These are phyloP conservation scores for Nitzschia sp. DNA, from an alignment of 108 stramenopile species.

Conservation along the genomic window DNA sequence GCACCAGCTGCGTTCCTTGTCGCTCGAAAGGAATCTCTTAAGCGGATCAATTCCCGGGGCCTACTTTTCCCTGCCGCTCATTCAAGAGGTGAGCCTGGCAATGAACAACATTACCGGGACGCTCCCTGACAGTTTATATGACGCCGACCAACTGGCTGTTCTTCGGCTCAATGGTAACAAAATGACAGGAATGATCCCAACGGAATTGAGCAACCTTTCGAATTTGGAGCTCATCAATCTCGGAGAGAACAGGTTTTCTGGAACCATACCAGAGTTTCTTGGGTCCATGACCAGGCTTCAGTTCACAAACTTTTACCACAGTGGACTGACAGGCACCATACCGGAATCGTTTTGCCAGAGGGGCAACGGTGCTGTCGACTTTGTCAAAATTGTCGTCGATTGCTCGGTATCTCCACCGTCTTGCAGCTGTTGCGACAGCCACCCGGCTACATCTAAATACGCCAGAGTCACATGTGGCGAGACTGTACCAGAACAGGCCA, in stretches of 20 bases:
- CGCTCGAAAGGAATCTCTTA: constrained; percentile 15
- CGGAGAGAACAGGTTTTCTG: constrained; percentile 43
- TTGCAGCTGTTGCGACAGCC: background rate
- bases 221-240: constrained; percentile 41
- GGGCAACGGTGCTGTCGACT: background rate
- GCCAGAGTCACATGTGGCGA: background rate
- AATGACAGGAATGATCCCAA: constrained; percentile 39
- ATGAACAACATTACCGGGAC: constrained; percentile 33
- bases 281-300: constrained; percentile 40
- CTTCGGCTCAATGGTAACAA: constrained; percentile 36
- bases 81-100: background rate
- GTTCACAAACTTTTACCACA: constrained; percentile 47
- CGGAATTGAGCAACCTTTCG: constrained; percentile 34
- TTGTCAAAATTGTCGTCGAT: background rate
- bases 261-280: constrained; percentile 44
- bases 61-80: background rate
- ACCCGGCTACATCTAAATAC: background rate
- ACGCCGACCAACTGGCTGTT: constrained; percentile 25
- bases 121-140: constrained; percentile 40
- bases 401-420: background rate
- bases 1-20: constrained; percentile 37
- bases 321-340: constrained; percentile 47
- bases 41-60: background rate
- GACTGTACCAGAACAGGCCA: background rate
- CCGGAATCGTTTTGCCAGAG: constrained; percentile 33